Evolutionary conservation across 2,329 filamentous ascomycete species (phyloP), one percentile per base, ranked within the genome.

Genomic region (Pseudogymnoascus sp.): DNA sequence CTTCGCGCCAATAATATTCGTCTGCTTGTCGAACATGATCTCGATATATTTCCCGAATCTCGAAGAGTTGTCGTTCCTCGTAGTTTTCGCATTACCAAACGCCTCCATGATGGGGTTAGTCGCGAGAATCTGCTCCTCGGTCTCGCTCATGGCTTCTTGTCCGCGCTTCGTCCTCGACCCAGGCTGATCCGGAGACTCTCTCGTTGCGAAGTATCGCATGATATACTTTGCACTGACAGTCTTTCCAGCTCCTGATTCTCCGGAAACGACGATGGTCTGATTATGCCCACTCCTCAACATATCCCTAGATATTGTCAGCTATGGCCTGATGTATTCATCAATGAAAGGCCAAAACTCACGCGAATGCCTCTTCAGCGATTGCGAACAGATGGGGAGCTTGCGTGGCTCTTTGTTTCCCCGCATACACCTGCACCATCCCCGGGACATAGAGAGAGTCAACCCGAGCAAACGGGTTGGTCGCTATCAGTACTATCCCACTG

Each of bases 51-150:
- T 99, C 73, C 94, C 94, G 75, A 99, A 99, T 70, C 94, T 85
- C 39, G 94, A 99, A 45, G 94, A 99, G 76, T 99, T 99, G 76
- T 99, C 94, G 77, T 99, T 99, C 73, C 94, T 83, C 9, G 94
- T 99, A n/a, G 94, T 99, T 78, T 99, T 99, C 59, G 94, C 94
- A 77, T 99, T 99, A 73, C 94, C 94, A 71, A 99, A 99, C 33
- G 94, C 92, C 82, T 99, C 94, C 94, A 99, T 99, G 72, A 99
- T 96, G 37, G 94, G 94, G 73, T 99, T 99, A 59, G 94, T 99
- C 28, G 94, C 94, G 66, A 99, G 78, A 71, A 99, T 99, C 73
- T 95, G 92, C 77, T 99, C 92, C 76, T 99, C 94, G 1, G 94
- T 99, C 78, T 96, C 90, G 73, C 92, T 97, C 86, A 97, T 97